Base-by-base conservation (phyloP, 306 rosid genomes). In the Clitoria ternatea region DNA sequence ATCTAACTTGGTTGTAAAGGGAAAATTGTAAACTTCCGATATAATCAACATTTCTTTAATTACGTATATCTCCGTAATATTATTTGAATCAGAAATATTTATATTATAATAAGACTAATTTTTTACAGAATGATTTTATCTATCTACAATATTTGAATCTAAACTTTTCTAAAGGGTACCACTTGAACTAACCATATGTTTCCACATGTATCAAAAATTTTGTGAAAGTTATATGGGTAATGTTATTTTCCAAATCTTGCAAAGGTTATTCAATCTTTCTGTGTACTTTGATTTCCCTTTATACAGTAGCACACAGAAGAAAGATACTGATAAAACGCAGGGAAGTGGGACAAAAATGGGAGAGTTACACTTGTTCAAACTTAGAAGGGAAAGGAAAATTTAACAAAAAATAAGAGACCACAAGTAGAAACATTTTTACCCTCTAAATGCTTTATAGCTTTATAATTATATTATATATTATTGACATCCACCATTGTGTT, bases 401-500 rank as follows among this genome's bases (percentile, higher is more conserved):
- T n/a, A 1, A 45, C 1, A 57, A 32, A n/a, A 43, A 40, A 19
- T 11, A 65, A 13, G 15, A 66, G 43, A 23, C n/a, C 63, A 14
- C 68, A 54, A 47, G 35, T 5, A 1, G 47, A 35, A 53, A 12
- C 75, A 67, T 30, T 35, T 4, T 27, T 52, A 17, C 54, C 10
- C 45, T 64, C 57, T 17, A 30, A 42, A 39, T 72, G 33, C 32
- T 47, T 15, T 26, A 36, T 18, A 47, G 23, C 45, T 18, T 36
- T 61, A 36, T 14, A 36, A 35, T 59, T 29, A 57, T 14, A 17
- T n/a, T n/a, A n/a, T n/a, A n/a, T n/a, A n/a, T n/a, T n/a, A 72
- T 54, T 55, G 20, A 61, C 62, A 73, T 36, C 53, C 70, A 62
- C 44, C 43, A 18, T 18, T 55, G 5, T 49, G 50, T 42, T 42